phyloP scores from a whole-genome alignment of 2,329 filamentous ascomycete genomes.

The Arthrobotrys musiformis region DNA sequence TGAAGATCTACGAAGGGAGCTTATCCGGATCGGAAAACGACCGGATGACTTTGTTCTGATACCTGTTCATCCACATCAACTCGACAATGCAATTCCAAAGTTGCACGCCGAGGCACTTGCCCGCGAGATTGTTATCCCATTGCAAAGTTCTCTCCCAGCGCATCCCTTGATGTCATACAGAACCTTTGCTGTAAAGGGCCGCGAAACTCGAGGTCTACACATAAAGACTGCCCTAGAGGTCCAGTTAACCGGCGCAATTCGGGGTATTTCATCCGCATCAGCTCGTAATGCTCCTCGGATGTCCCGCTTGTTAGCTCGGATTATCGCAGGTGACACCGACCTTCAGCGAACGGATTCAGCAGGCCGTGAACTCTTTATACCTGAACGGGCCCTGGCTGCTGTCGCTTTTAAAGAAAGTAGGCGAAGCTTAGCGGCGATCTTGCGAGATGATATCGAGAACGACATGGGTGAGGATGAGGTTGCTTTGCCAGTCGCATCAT shows the following conservation, averaged over 20 bases:
- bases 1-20: neutral
- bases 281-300: conserved; percentile 32
- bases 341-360: conserved; percentile 17
- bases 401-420: conserved; percentile 30
- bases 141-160: conserved; percentile 7
- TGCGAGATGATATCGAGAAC: conserved; percentile 43
- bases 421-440: conserved; percentile 25
- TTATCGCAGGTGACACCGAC: conserved; percentile 25
- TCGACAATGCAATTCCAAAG: conserved; percentile 35
- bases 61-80: conserved; percentile 37
- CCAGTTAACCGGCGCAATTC: conserved; percentile 33
- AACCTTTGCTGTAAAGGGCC: conserved; percentile 12
- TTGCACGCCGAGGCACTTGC: conserved; percentile 16
- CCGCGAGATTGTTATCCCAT: neutral
- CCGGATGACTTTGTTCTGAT: conserved; percentile 16
- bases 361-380: conserved; percentile 21
- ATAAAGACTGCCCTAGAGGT: conserved; percentile 39
- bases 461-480: conserved; percentile 32
- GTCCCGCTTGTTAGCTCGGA: conserved; percentile 25
- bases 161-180: conserved; percentile 31
- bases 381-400: conserved; percentile 23
- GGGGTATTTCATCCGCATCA: conserved; percentile 31
- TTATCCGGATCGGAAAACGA: neutral
- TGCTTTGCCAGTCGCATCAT: conserved; percentile 16
- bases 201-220: conserved; percentile 5